Evolutionary conservation across 179 eudicot species (phyloP).

Genomic region (Patellifolia procumbens): DNA sequence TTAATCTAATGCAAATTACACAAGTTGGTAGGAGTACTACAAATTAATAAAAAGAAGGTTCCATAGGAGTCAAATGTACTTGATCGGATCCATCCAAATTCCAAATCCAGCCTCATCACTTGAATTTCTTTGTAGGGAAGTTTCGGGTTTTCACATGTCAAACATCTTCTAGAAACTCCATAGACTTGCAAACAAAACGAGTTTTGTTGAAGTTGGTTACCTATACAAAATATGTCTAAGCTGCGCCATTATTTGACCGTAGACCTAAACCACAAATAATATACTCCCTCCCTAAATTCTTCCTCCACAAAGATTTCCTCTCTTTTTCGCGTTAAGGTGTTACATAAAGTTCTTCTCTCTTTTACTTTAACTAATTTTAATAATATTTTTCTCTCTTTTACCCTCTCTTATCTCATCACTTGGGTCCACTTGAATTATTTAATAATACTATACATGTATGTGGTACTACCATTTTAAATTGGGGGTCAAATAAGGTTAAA

Average conservation of each 20-base stretch:
- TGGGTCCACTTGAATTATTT: too few species aligned
- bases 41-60: slow-evolving; percentile 11
- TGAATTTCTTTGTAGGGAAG: slow-evolving; percentile 5
- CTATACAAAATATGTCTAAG: neutral
- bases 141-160: slow-evolving; percentile 21
- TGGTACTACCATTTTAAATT: too few species aligned
- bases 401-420: too few species aligned
- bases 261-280: neutral
- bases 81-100: neutral
- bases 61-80: slow-evolving; percentile 17
- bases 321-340: too few species aligned
- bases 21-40: too few species aligned
- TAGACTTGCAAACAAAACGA: neutral
- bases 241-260: slow-evolving; percentile 17
- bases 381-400: too few species aligned
- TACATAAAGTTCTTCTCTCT: too few species aligned
- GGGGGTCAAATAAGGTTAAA: too few species aligned
- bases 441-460: too few species aligned
- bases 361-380: too few species aligned
- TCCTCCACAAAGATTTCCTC: too few species aligned
- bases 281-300: neutral
- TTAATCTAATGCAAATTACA: neutral
- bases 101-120: neutral
- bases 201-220: slow-evolving; percentile 34
- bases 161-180: slow-evolving; percentile 24